phyloP scores from a whole-genome alignment of 2,329 filamentous ascomycete species.

The Penicillium occitanis region DNA sequence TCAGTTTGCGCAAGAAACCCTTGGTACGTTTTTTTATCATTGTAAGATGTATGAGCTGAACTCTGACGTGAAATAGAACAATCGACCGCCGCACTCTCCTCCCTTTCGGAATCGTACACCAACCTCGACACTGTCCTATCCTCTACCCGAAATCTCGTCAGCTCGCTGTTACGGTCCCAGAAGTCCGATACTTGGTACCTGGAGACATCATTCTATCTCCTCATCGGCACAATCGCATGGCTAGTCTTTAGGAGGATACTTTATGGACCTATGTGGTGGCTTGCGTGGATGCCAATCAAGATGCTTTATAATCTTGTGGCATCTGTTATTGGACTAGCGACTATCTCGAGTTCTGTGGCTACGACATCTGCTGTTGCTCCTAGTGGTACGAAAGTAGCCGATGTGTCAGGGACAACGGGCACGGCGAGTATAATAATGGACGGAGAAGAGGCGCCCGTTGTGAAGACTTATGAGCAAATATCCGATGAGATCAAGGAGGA shows the following conservation, averaged over 20 bases:
- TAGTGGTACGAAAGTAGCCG: constrained; percentile 26
- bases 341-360: constrained; percentile 35
- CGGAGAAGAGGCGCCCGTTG: constrained; percentile 9
- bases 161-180: constrained; percentile 76
- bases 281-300: constrained; percentile 79
- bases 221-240: constrained; percentile 77
- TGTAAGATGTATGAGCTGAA: background rate
- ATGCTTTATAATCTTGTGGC: constrained; percentile 61
- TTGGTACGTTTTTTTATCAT: constrained; percentile 47
- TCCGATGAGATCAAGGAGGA: constrained; percentile 27
- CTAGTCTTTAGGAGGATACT: constrained; percentile 78
- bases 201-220: constrained; percentile 81
- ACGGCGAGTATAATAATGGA: constrained; percentile 13
- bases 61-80: constrained; percentile 52
- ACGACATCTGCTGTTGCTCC: constrained; percentile 23
- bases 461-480: constrained; percentile 27
- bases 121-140: constrained; percentile 74
- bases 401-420: constrained; percentile 21
- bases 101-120: constrained; percentile 77
- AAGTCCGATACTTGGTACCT: constrained; percentile 99
- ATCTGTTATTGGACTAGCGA: constrained; percentile 56
- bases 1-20: constrained; percentile 84
- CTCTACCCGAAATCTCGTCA: constrained; percentile 71
- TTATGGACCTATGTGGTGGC: constrained; percentile 88
- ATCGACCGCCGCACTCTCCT: constrained; percentile 76